Percentiles rank a stretch among this genome's conserved stretches.
Evolutionary conservation across 2,329 filamentous ascomycete genomes (phyloP).

Genomic region (Fusarium cyanostomum): DNA sequence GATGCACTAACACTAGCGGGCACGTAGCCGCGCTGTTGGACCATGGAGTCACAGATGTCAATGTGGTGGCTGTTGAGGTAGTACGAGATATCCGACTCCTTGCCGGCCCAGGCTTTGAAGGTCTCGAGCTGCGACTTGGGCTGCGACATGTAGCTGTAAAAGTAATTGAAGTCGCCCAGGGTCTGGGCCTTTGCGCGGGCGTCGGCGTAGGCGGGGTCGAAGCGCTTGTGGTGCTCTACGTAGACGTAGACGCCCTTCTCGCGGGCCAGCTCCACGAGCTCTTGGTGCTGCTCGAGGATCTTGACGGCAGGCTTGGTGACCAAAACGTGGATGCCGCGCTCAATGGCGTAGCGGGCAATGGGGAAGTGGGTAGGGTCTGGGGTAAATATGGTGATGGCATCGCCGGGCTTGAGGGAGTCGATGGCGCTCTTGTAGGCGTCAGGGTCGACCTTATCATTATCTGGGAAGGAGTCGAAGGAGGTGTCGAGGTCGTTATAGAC

Average conservation of each 20-base stretch:
- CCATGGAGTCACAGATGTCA: conserved; percentile 93
- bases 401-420: conserved; percentile 80
- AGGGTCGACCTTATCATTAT: conserved; percentile 76
- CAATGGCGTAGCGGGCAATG: conserved; percentile 91
- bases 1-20: conserved; percentile 83
- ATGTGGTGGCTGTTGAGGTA: conserved; percentile 96
- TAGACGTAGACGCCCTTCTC: conserved; percentile 87
- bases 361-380: conserved; percentile 93
- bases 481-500: conserved; percentile 91
- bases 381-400: conserved; percentile 96
- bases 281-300: conserved; percentile 79
- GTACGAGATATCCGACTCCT: conserved; percentile 93
- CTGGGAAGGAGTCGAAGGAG: conserved; percentile 83
- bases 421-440: conserved; percentile 91
- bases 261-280: conserved; percentile 75
- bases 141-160: conserved; percentile 97
- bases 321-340: conserved; percentile 87
- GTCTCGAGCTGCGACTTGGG: conserved; percentile 91
- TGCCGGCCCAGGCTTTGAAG: conserved; percentile 93
- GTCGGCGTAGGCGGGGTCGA: conserved; percentile 91
- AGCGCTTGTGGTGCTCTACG: conserved; percentile 97
- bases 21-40: conserved; percentile 74
- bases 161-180: conserved; percentile 97
- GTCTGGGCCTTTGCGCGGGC: conserved; percentile 79
- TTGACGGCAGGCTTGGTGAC: conserved; percentile 96